phyloP scores from a whole-genome alignment of 208 protist genomes.

The Blechomonas ayalai region DNA sequence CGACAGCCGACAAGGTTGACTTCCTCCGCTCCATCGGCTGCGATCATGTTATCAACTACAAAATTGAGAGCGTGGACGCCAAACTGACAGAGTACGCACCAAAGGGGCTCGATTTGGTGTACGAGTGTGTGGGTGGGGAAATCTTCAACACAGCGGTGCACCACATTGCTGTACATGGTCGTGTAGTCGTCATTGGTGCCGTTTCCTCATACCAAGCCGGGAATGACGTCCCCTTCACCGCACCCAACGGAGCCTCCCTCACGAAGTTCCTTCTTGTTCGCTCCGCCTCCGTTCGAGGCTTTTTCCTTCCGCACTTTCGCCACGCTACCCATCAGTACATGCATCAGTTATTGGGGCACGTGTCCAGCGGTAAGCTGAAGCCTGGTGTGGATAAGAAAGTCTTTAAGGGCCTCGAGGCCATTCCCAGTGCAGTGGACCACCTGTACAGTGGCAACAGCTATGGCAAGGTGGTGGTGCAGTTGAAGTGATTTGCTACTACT shows the following conservation, averaged over 20 bases:
- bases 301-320: conserved; percentile 37
- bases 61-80: conserved; percentile 46
- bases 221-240: neutral
- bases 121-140: conserved; percentile 81
- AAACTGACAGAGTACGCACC: conserved; percentile 37
- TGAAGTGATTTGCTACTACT: conserved; percentile 3
- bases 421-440: conserved; percentile 66
- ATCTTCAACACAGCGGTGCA: conserved; percentile 63
- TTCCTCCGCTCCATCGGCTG: conserved; percentile 72
- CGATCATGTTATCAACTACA: conserved; percentile 82
- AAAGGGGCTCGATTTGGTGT: conserved; percentile 77
- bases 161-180: conserved; percentile 52
- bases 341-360: conserved; percentile 13
- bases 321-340: conserved; percentile 14
- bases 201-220: conserved; percentile 59
- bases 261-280: conserved; percentile 10
- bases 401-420: conserved; percentile 45
- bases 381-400: conserved; percentile 25
- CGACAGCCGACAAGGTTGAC: conserved; percentile 40
- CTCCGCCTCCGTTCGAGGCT: conserved; percentile 34
- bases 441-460: conserved; percentile 54
- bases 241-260: conserved; percentile 5
- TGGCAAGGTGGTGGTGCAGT: conserved; percentile 55
- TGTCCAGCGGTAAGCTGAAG: conserved; percentile 9
- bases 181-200: conserved; percentile 69